A percentile compares a stretch with the other conserved stretches of the same genome.
Conservation (phyloP, 495 filamentous ascomycete genomes). For the Paragyromitra xinjiangensis region DNA sequence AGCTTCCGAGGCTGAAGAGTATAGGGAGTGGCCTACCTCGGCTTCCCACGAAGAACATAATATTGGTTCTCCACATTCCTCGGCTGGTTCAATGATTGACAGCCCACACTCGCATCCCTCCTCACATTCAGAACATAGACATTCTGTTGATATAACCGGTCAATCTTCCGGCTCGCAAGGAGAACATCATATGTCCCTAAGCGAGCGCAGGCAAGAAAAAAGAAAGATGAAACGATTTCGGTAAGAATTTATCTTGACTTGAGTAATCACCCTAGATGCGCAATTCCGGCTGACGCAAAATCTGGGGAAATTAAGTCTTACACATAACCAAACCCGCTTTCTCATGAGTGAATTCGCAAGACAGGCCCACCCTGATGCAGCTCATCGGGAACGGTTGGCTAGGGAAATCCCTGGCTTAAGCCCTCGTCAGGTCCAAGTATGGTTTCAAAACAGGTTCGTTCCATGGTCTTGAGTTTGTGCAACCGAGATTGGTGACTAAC, state of each 20-base stretch:
- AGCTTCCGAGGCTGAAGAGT: conserved; percentile 54
- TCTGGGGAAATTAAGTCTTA: conserved; percentile 70
- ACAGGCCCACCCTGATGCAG: conserved; percentile 93
- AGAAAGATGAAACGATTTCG: conserved; percentile 96
- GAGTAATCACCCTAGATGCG: conserved; percentile 39
- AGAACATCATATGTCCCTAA: conserved; percentile 57
- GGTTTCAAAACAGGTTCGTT: conserved; percentile 95
- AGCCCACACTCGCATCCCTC: conserved; percentile 56
- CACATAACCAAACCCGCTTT: conserved; percentile 95
- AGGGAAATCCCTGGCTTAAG: conserved; percentile 92
- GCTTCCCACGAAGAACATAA: conserved; percentile 54
- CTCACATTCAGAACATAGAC: conserved; percentile 54
- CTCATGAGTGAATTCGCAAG: conserved; percentile 97
- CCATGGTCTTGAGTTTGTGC: conserved; percentile 38
- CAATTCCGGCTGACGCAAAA: conserved; percentile 48
- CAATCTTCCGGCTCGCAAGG: conserved; percentile 53
- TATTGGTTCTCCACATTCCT: conserved; percentile 56
- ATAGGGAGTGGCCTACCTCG: conserved; percentile 56
- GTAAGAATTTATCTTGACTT: conserved; percentile 64
- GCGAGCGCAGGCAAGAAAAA: conserved; percentile 77
- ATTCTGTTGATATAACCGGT: conserved; percentile 54
- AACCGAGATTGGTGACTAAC: conserved; percentile 34
- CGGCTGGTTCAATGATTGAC: conserved; percentile 56
- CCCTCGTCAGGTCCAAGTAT: conserved; percentile 94
- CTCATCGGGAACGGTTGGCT: conserved; percentile 87